Evolutionary conservation across 768 basidiomycete species (phyloP), one percentile per base, ranked within the genome.

Genomic region (Dioszegia aurantiaca): DNA sequence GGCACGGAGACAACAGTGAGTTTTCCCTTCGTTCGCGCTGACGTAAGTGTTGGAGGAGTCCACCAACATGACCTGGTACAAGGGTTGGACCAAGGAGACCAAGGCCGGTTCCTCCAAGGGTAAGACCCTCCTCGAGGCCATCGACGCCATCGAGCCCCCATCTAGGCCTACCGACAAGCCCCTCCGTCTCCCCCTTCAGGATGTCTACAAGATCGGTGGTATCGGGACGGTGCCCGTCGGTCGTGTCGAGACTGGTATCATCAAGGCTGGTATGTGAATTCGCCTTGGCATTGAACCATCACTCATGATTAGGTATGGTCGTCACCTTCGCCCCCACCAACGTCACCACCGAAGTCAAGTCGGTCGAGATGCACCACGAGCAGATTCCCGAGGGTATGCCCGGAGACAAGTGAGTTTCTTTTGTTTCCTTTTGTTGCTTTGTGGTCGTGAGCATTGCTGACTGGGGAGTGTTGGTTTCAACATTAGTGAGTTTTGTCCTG

Each of bases 121-220:
- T 75, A 95, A 94, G 85, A 99, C 95, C 76, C 88, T 99, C 65
- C 90, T 99, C 72, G 95, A 99, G 79, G 93, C 95, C 78, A 98
- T 99, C 73, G 95, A 99, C 75, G 92, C 93, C 79, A 99, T 99
- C 76, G 95, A 99, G 77, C 92, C 95, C 76, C 95, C 95, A 64
- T 79, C 82, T 68, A 90, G 95, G 80, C 95, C 95, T 64, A 87
- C 88, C 78, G 95, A 99, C 83, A 98, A 97, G 85, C 94, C 95
- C 72, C 95, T 99, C 82, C 93, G 95, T 81, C 93, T 99, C 69
- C 92, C 94, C 74, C 91, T 95, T 79, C 94, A 99, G 86, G 95
- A 99, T 85, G 95, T 99, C 77, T 98, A 99, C 90, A 99, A 99
- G 85, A 99, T 99, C 75, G 95, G 95, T 82, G 95, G 95, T 90